phyloP scores from a whole-genome alignment of 179 eudicot species.

The Patellifolia procumbens region DNA sequence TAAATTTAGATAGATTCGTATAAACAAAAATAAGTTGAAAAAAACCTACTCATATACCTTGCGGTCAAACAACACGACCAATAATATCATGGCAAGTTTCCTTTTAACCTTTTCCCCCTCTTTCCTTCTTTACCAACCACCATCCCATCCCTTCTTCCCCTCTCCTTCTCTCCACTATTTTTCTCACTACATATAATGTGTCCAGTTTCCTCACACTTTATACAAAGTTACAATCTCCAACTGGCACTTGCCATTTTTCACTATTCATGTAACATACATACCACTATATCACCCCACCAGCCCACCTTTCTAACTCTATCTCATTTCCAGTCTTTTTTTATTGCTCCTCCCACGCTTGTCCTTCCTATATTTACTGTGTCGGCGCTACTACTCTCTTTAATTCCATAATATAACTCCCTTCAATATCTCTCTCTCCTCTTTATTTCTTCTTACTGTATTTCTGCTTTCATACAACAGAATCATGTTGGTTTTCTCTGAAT shows the following conservation, averaged over 20 bases:
- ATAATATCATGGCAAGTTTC: too few species aligned
- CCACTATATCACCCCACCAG: slow-evolving; percentile 6
- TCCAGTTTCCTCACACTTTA: too few species aligned
- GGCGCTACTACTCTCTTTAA: slow-evolving; percentile 14
- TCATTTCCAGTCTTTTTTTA: not conserved
- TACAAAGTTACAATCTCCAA: not conserved
- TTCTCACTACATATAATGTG: too few species aligned
- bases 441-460: not conserved
- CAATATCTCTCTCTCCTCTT: not conserved
- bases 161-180: too few species aligned
- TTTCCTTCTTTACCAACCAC: too few species aligned
- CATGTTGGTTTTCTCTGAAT: not conserved
- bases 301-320: not conserved
- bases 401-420: not conserved
- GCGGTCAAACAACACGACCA: too few species aligned
- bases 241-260: slow-evolving; percentile 4
- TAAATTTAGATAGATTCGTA: too few species aligned
- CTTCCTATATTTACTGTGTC: slow-evolving; percentile 22
- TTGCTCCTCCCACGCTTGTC: slow-evolving; percentile 6
- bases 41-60: too few species aligned
- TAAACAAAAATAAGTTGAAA: too few species aligned
- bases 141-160: too few species aligned
- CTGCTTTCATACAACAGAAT: too few species aligned
- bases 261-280: not conserved
- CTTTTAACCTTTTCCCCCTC: too few species aligned